Base-by-base conservation (phyloP, 441 rosid species). In the Adansonia rubrostipa region DNA sequence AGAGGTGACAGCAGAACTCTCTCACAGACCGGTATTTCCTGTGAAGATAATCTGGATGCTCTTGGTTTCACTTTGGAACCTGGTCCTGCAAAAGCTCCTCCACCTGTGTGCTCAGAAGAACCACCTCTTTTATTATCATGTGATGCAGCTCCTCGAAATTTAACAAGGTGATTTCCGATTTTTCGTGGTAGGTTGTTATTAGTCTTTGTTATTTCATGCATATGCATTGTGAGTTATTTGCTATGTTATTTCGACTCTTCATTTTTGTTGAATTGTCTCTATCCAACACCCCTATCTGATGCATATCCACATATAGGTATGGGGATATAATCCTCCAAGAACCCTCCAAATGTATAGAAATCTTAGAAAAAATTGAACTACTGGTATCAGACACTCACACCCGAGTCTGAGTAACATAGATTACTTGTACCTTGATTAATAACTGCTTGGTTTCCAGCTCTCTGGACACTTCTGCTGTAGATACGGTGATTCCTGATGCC, bases 61-160 rank as follows among this genome's bases (percentile, higher is more conserved):
- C 83, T 90, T 68, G 90, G 90, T 28, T 90, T 92, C 82, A 80
- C 90, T 76, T 80, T 92, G 80, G 96, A 90, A 85, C 92, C 96
- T 45, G 65, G 82, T 68, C 71, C 85, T 6, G 58, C 81, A 45
- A 77, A 79, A 81, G 81, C 76, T 53, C 81, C 77, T 50, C 63
- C 74, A 14, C 67, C 86, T 72, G 76, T 86, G 53, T 81, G 87
- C 73, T 73, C 86, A 8, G 86, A 84, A 78, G 86, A 83, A 76
- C 85, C 79, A 67, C 73, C 81, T 13, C 83, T 76, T 80, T 54
- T 82, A 67, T 72, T 74, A 69, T 77, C 81, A 42, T 42, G 73
- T 70, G 82, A 75, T 44, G 48, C 36, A 7, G 33, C 81, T 1
- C 48, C 17, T 54, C 58, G 13, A 80, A 69, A 50, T 51, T 33